Conservation (phyloP, 176 grass and related monocot species). For the Musa beccarii region DNA sequence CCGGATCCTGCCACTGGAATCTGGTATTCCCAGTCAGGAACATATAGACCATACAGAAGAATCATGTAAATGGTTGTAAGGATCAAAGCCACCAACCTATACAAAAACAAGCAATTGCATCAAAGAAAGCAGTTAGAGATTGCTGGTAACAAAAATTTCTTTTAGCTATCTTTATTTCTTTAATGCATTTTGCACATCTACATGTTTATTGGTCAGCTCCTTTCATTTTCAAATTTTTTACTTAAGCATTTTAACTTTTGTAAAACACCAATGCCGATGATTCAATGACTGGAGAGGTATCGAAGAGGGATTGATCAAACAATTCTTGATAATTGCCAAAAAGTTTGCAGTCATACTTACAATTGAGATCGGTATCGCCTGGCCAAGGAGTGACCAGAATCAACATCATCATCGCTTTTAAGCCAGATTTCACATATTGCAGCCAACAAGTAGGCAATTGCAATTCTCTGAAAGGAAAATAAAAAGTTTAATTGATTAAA, state of each 20-base stretch:
- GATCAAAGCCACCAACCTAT: conserved; percentile 30
- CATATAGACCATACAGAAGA: conserved; percentile 56
- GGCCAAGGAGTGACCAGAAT: conserved; percentile 37
- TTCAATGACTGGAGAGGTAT: background rate
- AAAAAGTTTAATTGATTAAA: background rate
- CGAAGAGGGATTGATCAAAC: background rate
- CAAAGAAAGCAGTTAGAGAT: too few species aligned
- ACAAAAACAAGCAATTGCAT: background rate
- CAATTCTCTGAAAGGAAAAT: conserved; percentile 61
- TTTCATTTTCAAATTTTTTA: too few species aligned
- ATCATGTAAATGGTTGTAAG: conserved; percentile 44
- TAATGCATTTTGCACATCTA: too few species aligned
- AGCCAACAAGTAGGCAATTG: conserved; percentile 64
- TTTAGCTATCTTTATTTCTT: too few species aligned
- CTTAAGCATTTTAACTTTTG: background rate
- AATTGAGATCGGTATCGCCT: conserved; percentile 55
- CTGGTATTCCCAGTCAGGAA: conserved; percentile 63
- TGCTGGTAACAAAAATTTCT: too few species aligned
- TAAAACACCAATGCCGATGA: background rate
- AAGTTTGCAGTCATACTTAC: conserved; percentile 30
- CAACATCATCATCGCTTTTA: conserved; percentile 30
- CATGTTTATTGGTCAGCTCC: too few species aligned
- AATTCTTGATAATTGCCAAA: background rate
- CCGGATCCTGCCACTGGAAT: conserved; percentile 35
- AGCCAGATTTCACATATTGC: conserved; percentile 92